Conservation (phyloP, 345 rosid species). For the Punica granatum region DNA sequence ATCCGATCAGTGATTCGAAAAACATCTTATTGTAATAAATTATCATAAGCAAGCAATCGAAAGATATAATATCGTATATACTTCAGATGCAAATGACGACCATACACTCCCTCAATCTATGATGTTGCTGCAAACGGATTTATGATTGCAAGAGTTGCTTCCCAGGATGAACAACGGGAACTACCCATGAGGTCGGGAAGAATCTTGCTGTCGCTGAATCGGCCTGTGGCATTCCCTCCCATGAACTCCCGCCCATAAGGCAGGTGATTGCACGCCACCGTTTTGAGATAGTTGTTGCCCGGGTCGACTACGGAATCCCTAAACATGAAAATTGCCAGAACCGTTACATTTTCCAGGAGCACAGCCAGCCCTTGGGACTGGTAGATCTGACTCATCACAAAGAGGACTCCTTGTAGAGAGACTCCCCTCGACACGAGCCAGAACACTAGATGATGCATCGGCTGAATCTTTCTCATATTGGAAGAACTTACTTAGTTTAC, state of each 20-base stretch:
- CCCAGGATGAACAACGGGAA: background rate
- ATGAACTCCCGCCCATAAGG: conserved; percentile 53
- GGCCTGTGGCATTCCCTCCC: conserved; percentile 38
- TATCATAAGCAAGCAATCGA: too few relatives aligned
- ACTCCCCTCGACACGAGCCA: background rate
- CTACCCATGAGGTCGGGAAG: conserved; percentile 47
- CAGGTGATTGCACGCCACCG: conserved; percentile 30
- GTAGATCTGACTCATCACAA: background rate
- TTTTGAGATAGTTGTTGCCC: conserved; percentile 53
- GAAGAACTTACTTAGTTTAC: background rate
- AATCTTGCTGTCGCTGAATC: conserved; percentile 54
- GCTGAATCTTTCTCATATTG: background rate
- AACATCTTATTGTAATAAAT: too few relatives aligned
- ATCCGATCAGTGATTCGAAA: too few relatives aligned
- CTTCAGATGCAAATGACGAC: too few relatives aligned
- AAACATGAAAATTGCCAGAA: conserved; percentile 42
- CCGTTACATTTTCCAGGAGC: conserved; percentile 18
- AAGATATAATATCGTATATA: too few relatives aligned
- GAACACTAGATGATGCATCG: background rate
- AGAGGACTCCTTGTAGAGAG: background rate
- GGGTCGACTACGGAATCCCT: conserved; percentile 67
- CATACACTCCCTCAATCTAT: too few relatives aligned
- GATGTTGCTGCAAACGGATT: too few relatives aligned
- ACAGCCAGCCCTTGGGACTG: background rate
- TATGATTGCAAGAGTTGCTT: background rate